phyloP scores from a whole-genome alignment of 2,329 filamentous ascomycete genomes.

The Ascochyta viciae-villosae region DNA sequence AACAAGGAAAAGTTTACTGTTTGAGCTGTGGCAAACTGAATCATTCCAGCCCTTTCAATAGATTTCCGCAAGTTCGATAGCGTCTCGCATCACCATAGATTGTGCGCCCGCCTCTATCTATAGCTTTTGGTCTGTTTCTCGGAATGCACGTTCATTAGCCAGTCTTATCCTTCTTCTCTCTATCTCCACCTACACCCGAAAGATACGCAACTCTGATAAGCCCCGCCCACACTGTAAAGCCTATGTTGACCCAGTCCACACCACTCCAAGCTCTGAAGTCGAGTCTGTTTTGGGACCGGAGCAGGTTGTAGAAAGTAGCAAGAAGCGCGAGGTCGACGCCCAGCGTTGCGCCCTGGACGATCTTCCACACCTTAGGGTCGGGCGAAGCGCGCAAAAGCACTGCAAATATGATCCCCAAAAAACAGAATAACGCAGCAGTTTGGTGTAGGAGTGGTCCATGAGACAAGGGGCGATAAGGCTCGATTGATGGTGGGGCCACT shows the following conservation, averaged over 20 bases:
- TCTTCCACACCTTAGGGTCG: conserved; percentile 18
- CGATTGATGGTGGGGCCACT: conserved; percentile 5
- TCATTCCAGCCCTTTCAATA: not conserved
- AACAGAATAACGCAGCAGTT: conserved; percentile 11
- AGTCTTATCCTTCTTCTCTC: not conserved
- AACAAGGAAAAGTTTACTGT: conserved; percentile 31
- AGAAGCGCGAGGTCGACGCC: conserved; percentile 15
- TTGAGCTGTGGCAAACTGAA: not conserved
- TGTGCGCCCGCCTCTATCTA: too few species aligned
- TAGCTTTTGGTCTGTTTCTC: not conserved
- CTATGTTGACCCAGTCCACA: conserved; percentile 16
- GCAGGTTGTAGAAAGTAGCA: not conserved
- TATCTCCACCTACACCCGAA: conserved; percentile 6
- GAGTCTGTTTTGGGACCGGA: conserved; percentile 2
- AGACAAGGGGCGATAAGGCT: not conserved
- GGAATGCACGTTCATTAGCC: not conserved
- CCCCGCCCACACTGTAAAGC: conserved; percentile 18
- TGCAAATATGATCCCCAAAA: conserved; percentile 14
- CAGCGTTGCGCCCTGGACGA: conserved; percentile 18
- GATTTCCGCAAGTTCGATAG: not conserved
- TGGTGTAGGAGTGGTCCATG: conserved; percentile 17
- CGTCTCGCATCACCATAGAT: not conserved
- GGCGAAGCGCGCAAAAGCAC: conserved; percentile 13
- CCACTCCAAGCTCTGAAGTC: not conserved
- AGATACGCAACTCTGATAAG: conserved; percentile 13